Evolutionary conservation across 2,329 filamentous ascomycete species (phyloP).

Genomic region (Penicillium freii): DNA sequence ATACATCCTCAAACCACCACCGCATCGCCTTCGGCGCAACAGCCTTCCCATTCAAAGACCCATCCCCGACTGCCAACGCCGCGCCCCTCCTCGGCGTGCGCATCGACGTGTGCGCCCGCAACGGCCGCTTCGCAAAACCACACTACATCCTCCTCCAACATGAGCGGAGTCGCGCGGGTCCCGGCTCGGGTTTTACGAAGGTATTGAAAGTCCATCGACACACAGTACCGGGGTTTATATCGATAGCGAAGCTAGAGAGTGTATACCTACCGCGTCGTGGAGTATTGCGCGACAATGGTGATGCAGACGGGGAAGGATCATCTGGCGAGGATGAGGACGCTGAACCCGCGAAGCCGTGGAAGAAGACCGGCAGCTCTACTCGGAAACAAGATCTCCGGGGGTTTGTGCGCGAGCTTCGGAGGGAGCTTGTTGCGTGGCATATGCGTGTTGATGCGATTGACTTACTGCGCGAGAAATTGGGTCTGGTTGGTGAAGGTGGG

Average conservation of each 20-base stretch:
- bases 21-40: slow-evolving; percentile 47
- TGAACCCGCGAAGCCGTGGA: slow-evolving; percentile 19
- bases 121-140: slow-evolving; percentile 42
- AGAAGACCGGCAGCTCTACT: background rate
- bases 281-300: background rate
- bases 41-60: slow-evolving; percentile 48
- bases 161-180: slow-evolving; percentile 18
- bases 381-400: slow-evolving; percentile 37
- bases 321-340: slow-evolving; percentile 12
- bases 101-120: slow-evolving; percentile 42
- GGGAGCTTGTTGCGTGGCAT: slow-evolving; percentile 45
- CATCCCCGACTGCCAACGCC: slow-evolving; percentile 32
- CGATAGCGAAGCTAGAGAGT: slow-evolving; percentile 38
- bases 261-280: slow-evolving; percentile 32
- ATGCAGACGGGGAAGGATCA: background rate
- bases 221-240: slow-evolving; percentile 48
- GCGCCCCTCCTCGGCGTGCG: slow-evolving; percentile 41
- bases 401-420: slow-evolving; percentile 41
- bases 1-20: slow-evolving; percentile 42
- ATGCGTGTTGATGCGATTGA: slow-evolving; percentile 39
- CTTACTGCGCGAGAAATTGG: slow-evolving; percentile 35
- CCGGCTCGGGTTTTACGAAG: slow-evolving; percentile 15
- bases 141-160: slow-evolving; percentile 45
- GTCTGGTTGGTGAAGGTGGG: slow-evolving; percentile 22
- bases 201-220: slow-evolving; percentile 41